Conservation (phyloP, 2,329 filamentous ascomycete species). For the Fusarium bulbicola region DNA sequence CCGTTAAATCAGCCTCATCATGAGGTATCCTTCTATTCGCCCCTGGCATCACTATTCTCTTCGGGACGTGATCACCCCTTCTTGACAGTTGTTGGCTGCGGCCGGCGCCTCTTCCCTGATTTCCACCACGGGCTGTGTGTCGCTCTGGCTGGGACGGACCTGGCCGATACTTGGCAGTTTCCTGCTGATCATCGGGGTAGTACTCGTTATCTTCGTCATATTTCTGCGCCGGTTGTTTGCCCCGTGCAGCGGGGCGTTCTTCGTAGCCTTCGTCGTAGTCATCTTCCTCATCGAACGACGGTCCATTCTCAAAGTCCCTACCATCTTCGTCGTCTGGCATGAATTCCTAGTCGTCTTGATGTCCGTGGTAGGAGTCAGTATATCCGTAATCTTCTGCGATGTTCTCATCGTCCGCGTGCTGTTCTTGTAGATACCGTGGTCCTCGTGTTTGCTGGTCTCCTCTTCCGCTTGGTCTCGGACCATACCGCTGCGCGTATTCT, state of each 20-base stretch:
- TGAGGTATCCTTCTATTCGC: neutral
- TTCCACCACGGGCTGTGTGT: neutral
- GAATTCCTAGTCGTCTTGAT: too few relatives aligned
- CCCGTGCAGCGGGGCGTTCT: neutral
- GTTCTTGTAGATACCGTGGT: neutral
- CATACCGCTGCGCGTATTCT: neutral
- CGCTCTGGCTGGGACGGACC: accelerated
- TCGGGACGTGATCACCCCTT: accelerated
- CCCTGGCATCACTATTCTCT: neutral
- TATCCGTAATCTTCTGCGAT: neutral
- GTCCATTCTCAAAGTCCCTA: neutral
- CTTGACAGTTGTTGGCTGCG: accelerated
- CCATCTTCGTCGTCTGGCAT: neutral
- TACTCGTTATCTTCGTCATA: neutral
- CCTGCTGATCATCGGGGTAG: neutral
- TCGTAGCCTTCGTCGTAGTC: neutral
- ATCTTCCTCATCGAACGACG: neutral
- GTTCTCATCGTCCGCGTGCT: neutral
- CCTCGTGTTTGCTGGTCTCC: neutral
- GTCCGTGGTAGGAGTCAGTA: too few relatives aligned
- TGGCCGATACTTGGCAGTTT: accelerated
- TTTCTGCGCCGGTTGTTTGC: neutral
- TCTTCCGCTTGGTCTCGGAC: neutral
- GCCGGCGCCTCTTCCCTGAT: accelerated
- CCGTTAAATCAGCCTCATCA: neutral